These are phyloP conservation scores for Sordaria brevicollis DNA, from an alignment of 495 filamentous ascomycete species.

Conservation along the genomic window DNA sequence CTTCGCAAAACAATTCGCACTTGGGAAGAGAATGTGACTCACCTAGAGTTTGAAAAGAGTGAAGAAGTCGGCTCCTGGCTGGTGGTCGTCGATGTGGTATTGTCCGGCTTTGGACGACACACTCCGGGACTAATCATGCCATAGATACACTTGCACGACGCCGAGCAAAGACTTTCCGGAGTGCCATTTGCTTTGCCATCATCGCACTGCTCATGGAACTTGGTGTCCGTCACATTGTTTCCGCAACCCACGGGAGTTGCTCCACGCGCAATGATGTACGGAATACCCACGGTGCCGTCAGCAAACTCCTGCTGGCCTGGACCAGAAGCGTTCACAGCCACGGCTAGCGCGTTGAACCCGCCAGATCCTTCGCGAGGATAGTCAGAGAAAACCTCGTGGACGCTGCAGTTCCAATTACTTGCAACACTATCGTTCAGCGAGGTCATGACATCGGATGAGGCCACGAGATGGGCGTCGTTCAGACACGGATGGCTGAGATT, in stretches of 20 bases:
- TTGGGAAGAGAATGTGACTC: background rate
- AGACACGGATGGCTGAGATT: conserved; percentile 29
- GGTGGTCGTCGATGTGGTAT: conserved; percentile 8
- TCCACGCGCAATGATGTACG: conserved; percentile 41
- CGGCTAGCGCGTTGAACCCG: conserved; percentile 36
- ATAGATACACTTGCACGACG: conserved; percentile 28
- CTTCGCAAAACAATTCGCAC: background rate
- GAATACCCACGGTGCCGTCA: conserved; percentile 32
- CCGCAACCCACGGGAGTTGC: conserved; percentile 38
- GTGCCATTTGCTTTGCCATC: conserved; percentile 27
- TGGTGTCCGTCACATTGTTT: conserved; percentile 30
- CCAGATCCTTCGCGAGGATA: conserved; percentile 30
- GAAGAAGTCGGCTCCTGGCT: conserved; percentile 6
- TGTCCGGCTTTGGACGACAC: conserved; percentile 14
- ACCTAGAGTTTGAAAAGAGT: conserved; percentile 12
- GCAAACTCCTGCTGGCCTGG: conserved; percentile 29
- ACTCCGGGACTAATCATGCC: conserved; percentile 16
- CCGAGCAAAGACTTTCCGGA: conserved; percentile 30
- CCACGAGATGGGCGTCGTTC: conserved; percentile 38
- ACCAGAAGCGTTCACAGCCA: conserved; percentile 31
- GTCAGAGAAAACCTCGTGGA: conserved; percentile 37
- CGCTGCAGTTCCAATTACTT: conserved; percentile 38
- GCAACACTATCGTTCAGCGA: conserved; percentile 30
- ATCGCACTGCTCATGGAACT: conserved; percentile 36
- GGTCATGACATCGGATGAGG: conserved; percentile 26